Evolutionary conservation across 2,329 filamentous ascomycete genomes (phyloP), one percentile per base, ranked within the genome.

Genomic region (Trichoderma koningii): DNA sequence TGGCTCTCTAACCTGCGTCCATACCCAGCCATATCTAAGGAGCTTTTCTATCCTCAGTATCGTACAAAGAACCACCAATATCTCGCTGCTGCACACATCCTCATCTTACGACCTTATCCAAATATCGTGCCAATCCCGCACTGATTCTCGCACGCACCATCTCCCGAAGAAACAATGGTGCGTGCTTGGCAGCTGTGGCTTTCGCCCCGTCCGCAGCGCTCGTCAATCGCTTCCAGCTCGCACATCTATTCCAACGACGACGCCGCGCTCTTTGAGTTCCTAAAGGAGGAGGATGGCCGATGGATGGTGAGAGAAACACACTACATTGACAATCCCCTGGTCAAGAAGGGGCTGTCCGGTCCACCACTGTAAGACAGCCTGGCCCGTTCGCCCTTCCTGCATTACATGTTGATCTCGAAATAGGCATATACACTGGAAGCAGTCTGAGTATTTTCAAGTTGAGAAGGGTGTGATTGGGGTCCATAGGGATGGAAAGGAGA

Each of bases 381-480:
- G 9, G 3, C 3, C 2, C 6, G 10, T 14, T 23, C 7, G 14
- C 2, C 26, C 12, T 44, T 2, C 3, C 17, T 45, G 21, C 19
- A 3, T 26, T 19, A 14, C 2, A 34, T n/a, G 0, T 30, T 23
- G 34, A 23, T 53, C 21, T 34, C 15, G n/a, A 15, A 12, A 10
- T 42, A 62, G 59, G 17, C 59, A 62, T n/a, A 62, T 62, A 34
- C 59, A 62, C 19, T 62, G 59, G 59, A 62, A 62, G 9, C 59
- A 62, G 5, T 34, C 38, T 1, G 59, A 62, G 5, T 62, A 52
- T 9, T 62, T 62, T 15, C 38, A 53, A 44, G 47, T 62, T 15
- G 57, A 62, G 21, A 48, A 62, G 17, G 57, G 57, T 2, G 23
- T 62, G 3, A 53, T 62, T 17, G 57, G 23, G 6, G 53, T 62